phyloP scores from a whole-genome alignment of 305 asterid species.

The Euphrasia arctica region DNA sequence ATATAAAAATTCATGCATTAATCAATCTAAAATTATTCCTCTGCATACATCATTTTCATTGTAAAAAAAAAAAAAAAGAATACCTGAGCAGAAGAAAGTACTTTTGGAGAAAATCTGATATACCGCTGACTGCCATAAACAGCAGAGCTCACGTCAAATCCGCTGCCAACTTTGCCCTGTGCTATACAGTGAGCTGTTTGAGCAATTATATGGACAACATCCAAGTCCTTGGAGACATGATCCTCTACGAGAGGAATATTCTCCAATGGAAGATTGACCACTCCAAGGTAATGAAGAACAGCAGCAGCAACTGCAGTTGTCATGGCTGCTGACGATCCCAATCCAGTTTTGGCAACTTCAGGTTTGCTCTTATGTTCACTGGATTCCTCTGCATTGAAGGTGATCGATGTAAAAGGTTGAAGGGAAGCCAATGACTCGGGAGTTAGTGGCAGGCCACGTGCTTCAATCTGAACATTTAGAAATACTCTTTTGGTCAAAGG shows the following conservation, averaged over 20 bases:
- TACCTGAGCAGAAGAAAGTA: conserved; percentile 89
- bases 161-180: conserved; percentile 97
- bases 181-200: conserved; percentile 98
- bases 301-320: conserved; percentile 94
- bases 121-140: conserved; percentile 94
- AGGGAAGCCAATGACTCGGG: conserved; percentile 86
- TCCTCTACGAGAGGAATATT: conserved; percentile 34
- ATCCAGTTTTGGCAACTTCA: conserved; percentile 97
- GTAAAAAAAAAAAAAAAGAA: conserved; percentile 13
- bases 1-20: too few relatives aligned
- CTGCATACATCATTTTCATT: too few relatives aligned
- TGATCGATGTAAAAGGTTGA: conserved; percentile 81
- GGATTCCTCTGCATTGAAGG: conserved; percentile 75
- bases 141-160: conserved; percentile 94
- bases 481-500: too few relatives aligned
- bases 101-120: conserved; percentile 83
- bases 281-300: conserved; percentile 77
- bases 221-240: conserved; percentile 41
- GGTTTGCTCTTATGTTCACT: conserved; percentile 64
- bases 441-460: conserved; percentile 69
- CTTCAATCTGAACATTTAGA: conserved; percentile 61
- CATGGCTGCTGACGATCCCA: conserved; percentile 99
- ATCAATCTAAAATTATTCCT: too few relatives aligned
- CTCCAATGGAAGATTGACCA: conserved; percentile 60
- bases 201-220: conserved; percentile 78